Percentiles rank a stretch among this genome's conserved stretches.
These are phyloP conservation scores for Senna tora DNA, from an alignment of 306 rosid genomes.

Conservation along the genomic window DNA sequence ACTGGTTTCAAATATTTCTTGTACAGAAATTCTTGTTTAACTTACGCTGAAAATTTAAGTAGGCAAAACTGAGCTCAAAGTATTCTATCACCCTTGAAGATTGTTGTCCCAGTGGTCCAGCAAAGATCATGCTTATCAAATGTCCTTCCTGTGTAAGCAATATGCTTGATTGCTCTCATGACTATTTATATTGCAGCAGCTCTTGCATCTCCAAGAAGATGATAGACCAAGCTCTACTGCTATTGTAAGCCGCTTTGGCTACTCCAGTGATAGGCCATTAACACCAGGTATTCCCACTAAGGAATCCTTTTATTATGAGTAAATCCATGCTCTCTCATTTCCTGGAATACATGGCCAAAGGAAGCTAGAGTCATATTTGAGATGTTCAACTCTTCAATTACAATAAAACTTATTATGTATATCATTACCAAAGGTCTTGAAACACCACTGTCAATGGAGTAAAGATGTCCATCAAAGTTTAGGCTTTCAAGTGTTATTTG, in stretches of 20 bases:
- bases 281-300: not conserved
- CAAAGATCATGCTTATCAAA: not conserved
- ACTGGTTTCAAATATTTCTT: not conserved
- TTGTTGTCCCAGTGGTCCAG: conserved; percentile 50
- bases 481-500: not conserved
- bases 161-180: conserved; percentile 60
- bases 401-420: too few species aligned
- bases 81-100: conserved; percentile 35
- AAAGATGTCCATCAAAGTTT: not conserved
- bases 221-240: not conserved
- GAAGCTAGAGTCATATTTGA: not conserved
- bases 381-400: not conserved
- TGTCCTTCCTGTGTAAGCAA: conserved; percentile 56
- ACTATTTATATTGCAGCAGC: conserved; percentile 65
- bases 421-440: not conserved
- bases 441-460: not conserved
- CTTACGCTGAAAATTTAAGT: not conserved
- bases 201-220: conserved; percentile 2
- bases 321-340: not conserved
- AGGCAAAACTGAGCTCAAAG: conserved; percentile 7
- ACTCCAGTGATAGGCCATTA: not conserved
- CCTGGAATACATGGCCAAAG: not conserved
- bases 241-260: not conserved
- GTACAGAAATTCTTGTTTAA: not conserved
- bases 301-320: not conserved